Evolutionary conservation across 1,139 yeast genomes (phyloP), one percentile per base, ranked within the genome.

Genomic region (Saccharomycopsis hybrid): DNA sequence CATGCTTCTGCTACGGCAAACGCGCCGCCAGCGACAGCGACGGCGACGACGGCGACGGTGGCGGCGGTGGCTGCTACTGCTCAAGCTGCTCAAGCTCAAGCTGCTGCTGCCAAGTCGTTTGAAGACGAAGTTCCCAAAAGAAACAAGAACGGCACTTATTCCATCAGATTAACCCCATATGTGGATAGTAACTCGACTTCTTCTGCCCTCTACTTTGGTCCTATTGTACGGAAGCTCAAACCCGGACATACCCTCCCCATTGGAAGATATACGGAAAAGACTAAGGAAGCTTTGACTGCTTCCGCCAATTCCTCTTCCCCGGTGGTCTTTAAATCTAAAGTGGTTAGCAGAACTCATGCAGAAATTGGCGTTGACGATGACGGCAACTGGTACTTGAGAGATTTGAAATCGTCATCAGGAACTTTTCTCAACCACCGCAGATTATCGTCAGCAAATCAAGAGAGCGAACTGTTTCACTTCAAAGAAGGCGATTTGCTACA

Each of bases 311-410:
- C 85, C 2, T 77, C 80, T 49, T 83, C 85, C 2, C 88, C 96
- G 0, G 82, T 92, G 32, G 95, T 88, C 5, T 92, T 90, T 71
- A 85, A 86, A 61, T 84, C 95, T 50, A 92, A 92, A 63, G 97
- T 92, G 36, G 97, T 92, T 3, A 86, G 96, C 2, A 75, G 98
- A 57, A 75, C 85, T 1, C 98, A 92, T 65, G 98, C 97, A 2
- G 78, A 82, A 58, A 75, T 89, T 52, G 75, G 76, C 54, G 89
- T 90, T 54, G 82, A 82, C 60, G 74, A 76, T 38, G 73, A 74
- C 42, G 96, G 96, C 3, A 77, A 78, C 60, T 92, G 98, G 98
- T 87, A 72, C 62, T 72, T 92, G 46, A 80, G 78, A 60, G 98
- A 92, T 65, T 78, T 90, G 57, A 83, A 83, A 60, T 88, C 96